Base-by-base conservation (phyloP, 805 yeast species). In the Starmerella khaoyaiensis region DNA sequence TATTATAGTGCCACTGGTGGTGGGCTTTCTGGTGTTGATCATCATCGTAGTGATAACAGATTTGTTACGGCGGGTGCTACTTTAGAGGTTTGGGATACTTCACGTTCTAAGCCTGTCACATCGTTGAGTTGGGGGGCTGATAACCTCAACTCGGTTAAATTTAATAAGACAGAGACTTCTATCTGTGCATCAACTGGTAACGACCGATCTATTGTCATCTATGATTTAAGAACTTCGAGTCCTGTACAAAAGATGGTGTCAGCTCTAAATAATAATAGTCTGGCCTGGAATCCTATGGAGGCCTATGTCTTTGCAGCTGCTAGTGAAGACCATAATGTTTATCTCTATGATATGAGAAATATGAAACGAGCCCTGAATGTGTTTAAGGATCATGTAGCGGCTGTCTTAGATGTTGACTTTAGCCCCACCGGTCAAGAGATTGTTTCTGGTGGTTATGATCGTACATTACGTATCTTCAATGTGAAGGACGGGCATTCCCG, bases 281-380 rank as follows among this genome's bases (percentile, higher is more conserved):
- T 90, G 19, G 69, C 84, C 39, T 90, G 97, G 97, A 90, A 90
- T 60, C 99, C 99, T 4, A 81, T 90, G 78, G 97, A 90, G 59
- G 94, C 97, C 1, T 90, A 72, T 62, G 75, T 79, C 54, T 87
- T 90, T 62, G 96, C 86, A 14, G 74, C 81, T 28, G 97, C 83
- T 2, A 74, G 74, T 54, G 99, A 90, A 61, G 97, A 90, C 63
- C 96, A 87, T 59, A 90, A 90, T 57, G 76, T 79, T 8, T 90
- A 90, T 58, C 68, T 79, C 37, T 93, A 94, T 74, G 99, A 90
- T 61, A 87, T 93, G 96, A 69, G 99, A 57, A 81, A 86, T 54
- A 67, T 93, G 72, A 67, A 68, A 31, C 68, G 81, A 39, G 77
- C 96, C 1, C 58, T 78, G 35, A 86, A 84, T 48, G 83, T 93